Evolutionary conservation across 306 rosid genomes (phyloP), one percentile per base, ranked within the genome.

Genomic region (Geum urbanum): DNA sequence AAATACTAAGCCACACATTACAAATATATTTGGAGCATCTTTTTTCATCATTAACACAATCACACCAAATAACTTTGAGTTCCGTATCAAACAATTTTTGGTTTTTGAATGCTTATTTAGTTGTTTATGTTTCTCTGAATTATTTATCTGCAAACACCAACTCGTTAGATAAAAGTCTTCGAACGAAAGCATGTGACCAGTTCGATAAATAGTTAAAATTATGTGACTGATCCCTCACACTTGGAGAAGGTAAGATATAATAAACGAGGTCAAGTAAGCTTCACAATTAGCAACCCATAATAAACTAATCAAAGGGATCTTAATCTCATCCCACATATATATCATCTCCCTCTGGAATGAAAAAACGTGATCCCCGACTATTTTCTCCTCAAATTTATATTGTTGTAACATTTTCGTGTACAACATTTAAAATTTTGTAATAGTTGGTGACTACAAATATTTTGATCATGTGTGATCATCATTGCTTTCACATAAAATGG

Each of bases 261-360:
- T 9, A 32, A 32, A 32, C 37, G 48, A 46, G 52, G 78, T 75
- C 85, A 72, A 75, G 67, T 39, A 49, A n/a, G 53, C 20, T 56
- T 24, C 20, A 47, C 16, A 27, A 48, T 66, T 47, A 47, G 56
- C 11, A 3, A 7, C 3, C 35, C 49, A 7, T 20, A 22, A 13
- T 7, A n/a, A 9, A 18, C 14, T 24, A 43, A 51, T n/a, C 56
- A 45, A 19, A 8, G 5, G 45, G 6, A 39, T 20, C 16, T 12
- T 61, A 8, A 2, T 13, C 15, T 22, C 11, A 22, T 20, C 60
- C 20, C 35, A 54, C 60, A 4, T 4, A 11, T 8, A 32, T 32
- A 32, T 2, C 37, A 32, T 57, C 15, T 27, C n/a, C 0, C 5
- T 9, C 1, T 50, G 9, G 37, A 8, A 19, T 16, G 52, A 14